phyloP scores from a whole-genome alignment of 441 rosid genomes.

The Aleurites moluccanus region DNA sequence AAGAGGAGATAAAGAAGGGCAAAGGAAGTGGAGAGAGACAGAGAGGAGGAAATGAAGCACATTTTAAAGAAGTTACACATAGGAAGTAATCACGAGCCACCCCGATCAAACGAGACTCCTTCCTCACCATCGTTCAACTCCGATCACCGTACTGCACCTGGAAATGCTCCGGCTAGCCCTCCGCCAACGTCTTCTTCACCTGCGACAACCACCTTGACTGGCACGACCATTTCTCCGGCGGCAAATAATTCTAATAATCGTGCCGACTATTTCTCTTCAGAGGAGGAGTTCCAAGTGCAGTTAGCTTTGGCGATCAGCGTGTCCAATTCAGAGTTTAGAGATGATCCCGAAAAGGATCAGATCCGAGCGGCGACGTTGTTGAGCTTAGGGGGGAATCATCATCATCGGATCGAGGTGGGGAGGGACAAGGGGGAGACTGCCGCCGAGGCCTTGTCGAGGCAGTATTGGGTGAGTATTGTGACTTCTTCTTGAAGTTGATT shows the following conservation, averaged over 20 bases:
- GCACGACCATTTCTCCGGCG: conserved; percentile 18
- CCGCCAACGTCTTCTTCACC: conserved; percentile 40
- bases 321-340: conserved; percentile 65
- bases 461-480: conserved; percentile 76
- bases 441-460: conserved; percentile 76
- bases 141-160: not conserved
- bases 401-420: conserved; percentile 42
- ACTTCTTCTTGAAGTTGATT: not conserved
- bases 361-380: conserved; percentile 72
- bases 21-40: not conserved
- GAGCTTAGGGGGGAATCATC: conserved; percentile 58
- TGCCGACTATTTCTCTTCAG: conserved; percentile 68
- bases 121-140: no score
- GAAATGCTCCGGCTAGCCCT: conserved; percentile 8
- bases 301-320: conserved; percentile 92
- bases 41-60: conserved; percentile 64
- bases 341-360: conserved; percentile 82
- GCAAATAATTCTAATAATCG: conserved; percentile 20
- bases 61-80: conserved; percentile 90
- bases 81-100: conserved; percentile 52
- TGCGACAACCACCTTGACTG: conserved; percentile 23
- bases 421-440: conserved; percentile 56
- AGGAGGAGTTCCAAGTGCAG: conserved; percentile 96
- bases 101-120: no score
- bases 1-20: conserved; percentile 9